Evolutionary conservation across 2,329 filamentous ascomycete species (phyloP), one percentile per base, ranked within the genome.

Genomic region (Aspergillus eucalypticola): DNA sequence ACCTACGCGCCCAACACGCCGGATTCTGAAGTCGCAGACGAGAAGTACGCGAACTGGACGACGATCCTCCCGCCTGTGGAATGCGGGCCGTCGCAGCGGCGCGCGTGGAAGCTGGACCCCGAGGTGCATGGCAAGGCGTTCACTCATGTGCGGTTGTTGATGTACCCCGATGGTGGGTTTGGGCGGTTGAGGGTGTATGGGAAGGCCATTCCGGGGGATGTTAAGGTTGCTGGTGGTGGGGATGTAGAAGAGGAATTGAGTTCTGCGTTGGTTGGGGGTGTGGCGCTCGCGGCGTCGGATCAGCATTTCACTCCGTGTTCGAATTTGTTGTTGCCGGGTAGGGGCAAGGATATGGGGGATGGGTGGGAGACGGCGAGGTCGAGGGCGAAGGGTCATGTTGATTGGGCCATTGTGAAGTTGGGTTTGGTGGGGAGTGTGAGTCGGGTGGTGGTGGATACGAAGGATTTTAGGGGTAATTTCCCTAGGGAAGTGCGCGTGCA

Each of bases 151-250:
- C 69, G 77, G 25, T 64, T 81, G 41, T 68, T 77, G 46, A 79
- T 80, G 77, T 80, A 78, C 64, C 79, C 79, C 0, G 79, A 81
- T 53, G 79, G 79, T 39, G 79, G 79, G 0, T 78, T 81, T 61
- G 76, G 76, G 4, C 65, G 79, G 35, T 64, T 80, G 29, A 67
- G 78, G 21, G 66, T 80, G 1, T 81, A 79, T 59, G 79, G 79
- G 2, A 71, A 73, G 56, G 78, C 75, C 1, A 73, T 79, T 54
- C 46, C 15, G 44, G 64, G 13, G 17, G 71, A 39, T 7, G 50
- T 17, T 1, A 27, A 35, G 2, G 8, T 15, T 10, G n/a, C 1
- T 3, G 50, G 29, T 1, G 29, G 4, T n/a, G n/a, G n/a, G n/a
- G n/a, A n/a, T n/a, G n/a, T n/a, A 0, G 52, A 44, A 5, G 76